phyloP scores from a whole-genome alignment of 1,139 yeast genomes.

The Yamadazyma epiphylla region DNA sequence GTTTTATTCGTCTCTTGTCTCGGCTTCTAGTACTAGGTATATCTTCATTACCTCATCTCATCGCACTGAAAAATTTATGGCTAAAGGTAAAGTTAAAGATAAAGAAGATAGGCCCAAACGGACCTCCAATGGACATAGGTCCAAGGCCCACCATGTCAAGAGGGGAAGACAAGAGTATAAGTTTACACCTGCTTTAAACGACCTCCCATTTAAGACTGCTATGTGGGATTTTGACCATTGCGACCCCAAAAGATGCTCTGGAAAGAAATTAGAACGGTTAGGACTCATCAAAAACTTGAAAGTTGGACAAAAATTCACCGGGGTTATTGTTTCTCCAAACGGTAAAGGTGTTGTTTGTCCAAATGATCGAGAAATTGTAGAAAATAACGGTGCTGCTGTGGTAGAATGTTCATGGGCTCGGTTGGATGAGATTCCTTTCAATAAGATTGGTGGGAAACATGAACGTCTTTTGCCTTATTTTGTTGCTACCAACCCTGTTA shows the following conservation, averaged over 20 bases:
- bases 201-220: slow-evolving; percentile 61
- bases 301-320: slow-evolving; percentile 89
- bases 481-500: slow-evolving; percentile 95
- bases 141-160: slow-evolving; percentile 50
- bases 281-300: slow-evolving; percentile 77
- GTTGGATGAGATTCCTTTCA: slow-evolving; percentile 89
- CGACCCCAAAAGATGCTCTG: slow-evolving; percentile 97
- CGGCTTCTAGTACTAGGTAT: neutral
- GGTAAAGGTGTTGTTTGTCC: slow-evolving; percentile 93
- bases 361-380: slow-evolving; percentile 74
- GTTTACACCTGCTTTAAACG: slow-evolving; percentile 24
- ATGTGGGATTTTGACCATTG: slow-evolving; percentile 99
- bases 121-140: slow-evolving; percentile 54
- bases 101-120: slow-evolving; percentile 33
- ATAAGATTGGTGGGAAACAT: slow-evolving; percentile 85
- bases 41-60: slow-evolving; percentile 13
- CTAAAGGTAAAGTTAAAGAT: slow-evolving; percentile 26
- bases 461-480: slow-evolving; percentile 87
- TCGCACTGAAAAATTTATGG: slow-evolving; percentile 38
- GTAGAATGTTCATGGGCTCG: slow-evolving; percentile 99
- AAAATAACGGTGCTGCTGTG: slow-evolving; percentile 83
- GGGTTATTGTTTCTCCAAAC: slow-evolving; percentile 89
- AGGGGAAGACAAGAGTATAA: slow-evolving; percentile 47
- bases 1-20: too few relatives aligned
- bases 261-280: slow-evolving; percentile 85